Conservation (phyloP, 345 rosid genomes). For the Populus deltoides region DNA sequence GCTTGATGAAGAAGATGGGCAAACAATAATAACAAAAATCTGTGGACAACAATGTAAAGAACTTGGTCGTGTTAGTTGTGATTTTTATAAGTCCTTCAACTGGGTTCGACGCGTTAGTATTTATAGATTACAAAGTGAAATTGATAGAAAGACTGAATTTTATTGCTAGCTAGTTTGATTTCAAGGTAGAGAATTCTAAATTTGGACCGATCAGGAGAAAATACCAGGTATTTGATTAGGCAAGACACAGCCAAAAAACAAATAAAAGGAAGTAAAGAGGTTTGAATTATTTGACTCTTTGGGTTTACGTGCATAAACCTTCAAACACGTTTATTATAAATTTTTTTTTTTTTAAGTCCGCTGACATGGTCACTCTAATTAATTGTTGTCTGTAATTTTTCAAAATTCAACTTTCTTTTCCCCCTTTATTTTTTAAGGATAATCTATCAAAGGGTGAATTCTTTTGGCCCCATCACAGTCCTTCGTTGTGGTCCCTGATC, state of each 20-base stretch:
- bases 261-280: neutral
- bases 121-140: neutral
- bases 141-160: neutral
- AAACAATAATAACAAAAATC: neutral
- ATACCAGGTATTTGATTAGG: conserved; percentile 15
- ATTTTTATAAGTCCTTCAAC: neutral
- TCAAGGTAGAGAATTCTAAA: neutral
- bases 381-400: too few species aligned
- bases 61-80: neutral
- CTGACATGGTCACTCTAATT: conserved; percentile 7
- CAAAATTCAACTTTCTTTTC: neutral
- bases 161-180: neutral
- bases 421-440: neutral
- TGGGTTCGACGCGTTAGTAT: neutral
- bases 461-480: neutral
- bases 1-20: conserved; percentile 21
- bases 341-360: neutral
- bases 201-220: conserved; percentile 22
- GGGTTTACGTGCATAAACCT: conserved; percentile 13
- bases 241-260: neutral
- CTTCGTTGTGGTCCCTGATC: neutral
- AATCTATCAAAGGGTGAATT: neutral
- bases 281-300: conserved; percentile 9
- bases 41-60: neutral
- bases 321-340: conserved; percentile 30